Evolutionary conservation across 495 filamentous ascomycete genomes (phyloP), one percentile per base, ranked within the genome.

Genomic region (Hypoxylon lienhwacheense): DNA sequence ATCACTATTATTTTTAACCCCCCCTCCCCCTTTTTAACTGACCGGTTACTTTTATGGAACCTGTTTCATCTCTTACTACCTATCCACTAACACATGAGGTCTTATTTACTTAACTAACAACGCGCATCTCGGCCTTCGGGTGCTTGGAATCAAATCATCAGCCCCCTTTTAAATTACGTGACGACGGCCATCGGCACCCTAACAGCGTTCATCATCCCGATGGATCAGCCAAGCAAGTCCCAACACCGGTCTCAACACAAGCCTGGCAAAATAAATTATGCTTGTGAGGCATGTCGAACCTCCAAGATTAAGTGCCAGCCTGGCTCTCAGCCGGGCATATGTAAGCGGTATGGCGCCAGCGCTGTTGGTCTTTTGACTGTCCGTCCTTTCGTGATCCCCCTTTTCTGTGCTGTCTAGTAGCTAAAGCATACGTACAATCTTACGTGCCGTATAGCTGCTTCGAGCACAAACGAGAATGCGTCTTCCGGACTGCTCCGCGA

Each of bases 401-500:
- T 17, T 3, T 7, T 31, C 7, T n/a, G 24, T 29, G 5, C 14
- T 8, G 14, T 21, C n/a, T 15, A 20, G 15, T 11, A 35, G 35
- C 51, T 61, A 55, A 60, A 34, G 35, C 24, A 26, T 25, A 33
- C 7, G 41, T 37, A 29, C 15, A 25, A 11, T 35, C 21, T 55
- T n/a, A n/a, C n/a, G 31, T 1, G 21, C 39, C 2, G 34, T 36
- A 47, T 42, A 78, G 75, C 54, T 78, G 75, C 53, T 67, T 68
- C 44, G 73, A 73, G 33, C 74, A 70, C 45, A 77, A 77, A 50
- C 61, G 74, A 46, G 75, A 78, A 59, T 78, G 75, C 42, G 64
- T 78, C 33, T 76, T 72, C 54, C 71, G 73, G 47, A 73, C 73
- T 1, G 73, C 70, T 12, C 75, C 75, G 0, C 66, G 74, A 16